A percentile compares a stretch with the other conserved stretches of the same genome.
These are phyloP conservation scores for Cladochytrium replicatum DNA, from an alignment of 192 early-diverging fungal genomes.

Conservation along the genomic window DNA sequence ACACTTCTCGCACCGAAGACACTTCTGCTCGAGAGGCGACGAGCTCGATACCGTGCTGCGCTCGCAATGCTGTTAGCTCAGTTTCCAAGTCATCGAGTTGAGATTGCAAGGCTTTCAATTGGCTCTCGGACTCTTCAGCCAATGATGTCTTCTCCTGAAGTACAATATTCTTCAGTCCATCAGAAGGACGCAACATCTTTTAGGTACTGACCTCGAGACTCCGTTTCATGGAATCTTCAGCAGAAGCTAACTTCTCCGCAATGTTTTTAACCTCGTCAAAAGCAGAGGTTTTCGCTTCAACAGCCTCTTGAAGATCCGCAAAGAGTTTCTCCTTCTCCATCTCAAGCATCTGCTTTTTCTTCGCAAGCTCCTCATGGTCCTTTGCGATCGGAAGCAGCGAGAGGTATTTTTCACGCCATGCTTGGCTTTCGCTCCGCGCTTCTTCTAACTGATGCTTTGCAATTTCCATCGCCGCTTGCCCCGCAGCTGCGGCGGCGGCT, in stretches of 20 bases:
- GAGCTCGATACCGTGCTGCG: background rate
- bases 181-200: too few species aligned
- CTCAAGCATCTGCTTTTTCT: constrained; percentile 8
- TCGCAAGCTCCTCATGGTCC: constrained; percentile 5
- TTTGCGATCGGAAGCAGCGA: background rate
- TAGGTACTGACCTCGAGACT: too few species aligned
- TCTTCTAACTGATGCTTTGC: constrained; percentile 13
- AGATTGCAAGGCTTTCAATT: constrained; percentile 6
- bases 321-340: background rate
- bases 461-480: background rate
- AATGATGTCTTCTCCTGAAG: too few species aligned
- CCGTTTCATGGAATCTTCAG: too few species aligned
- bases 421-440: background rate
- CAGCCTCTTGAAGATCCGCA: constrained; percentile 5
- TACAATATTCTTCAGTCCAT: too few species aligned
- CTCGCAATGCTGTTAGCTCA: background rate
- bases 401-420: constrained; percentile 11
- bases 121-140: too few species aligned
- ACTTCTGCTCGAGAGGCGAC: too few species aligned
- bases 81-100: constrained; percentile 8
- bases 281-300: constrained; percentile 3
- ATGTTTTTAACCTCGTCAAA: constrained; percentile 1
- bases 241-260: too few species aligned
- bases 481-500: background rate
- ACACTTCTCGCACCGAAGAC: background rate